These are phyloP conservation scores for Dinochytrium kinnereticum DNA, from an alignment of 371 early-diverging fungal genomes.

Conservation along the genomic window DNA sequence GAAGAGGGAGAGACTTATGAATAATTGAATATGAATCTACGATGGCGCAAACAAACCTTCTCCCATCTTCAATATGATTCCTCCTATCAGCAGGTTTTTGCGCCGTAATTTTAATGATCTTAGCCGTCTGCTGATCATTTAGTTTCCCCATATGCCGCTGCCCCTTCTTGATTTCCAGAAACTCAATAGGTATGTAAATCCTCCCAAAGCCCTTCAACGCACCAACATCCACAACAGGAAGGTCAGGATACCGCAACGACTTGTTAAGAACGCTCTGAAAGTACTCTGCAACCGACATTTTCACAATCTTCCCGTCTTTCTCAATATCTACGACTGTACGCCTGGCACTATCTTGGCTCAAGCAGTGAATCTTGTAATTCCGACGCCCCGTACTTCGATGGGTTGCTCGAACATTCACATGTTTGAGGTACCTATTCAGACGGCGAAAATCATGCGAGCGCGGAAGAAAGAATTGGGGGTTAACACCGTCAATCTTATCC, in stretches of 20 bases:
- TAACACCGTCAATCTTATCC: slow-evolving; percentile 12
- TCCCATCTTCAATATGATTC: slow-evolving; percentile 16
- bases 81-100: slow-evolving; percentile 15
- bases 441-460: slow-evolving; percentile 14
- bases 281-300: slow-evolving; percentile 29
- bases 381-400: slow-evolving; percentile 32
- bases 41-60: slow-evolving; percentile 11
- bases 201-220: neutral
- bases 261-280: slow-evolving; percentile 23
- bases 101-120: slow-evolving; percentile 31
- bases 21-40: too few species aligned
- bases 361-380: slow-evolving; percentile 32
- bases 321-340: slow-evolving; percentile 15
- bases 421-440: slow-evolving; percentile 28
- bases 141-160: slow-evolving; percentile 34
- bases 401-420: slow-evolving; percentile 26
- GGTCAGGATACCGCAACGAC: slow-evolving; percentile 32
- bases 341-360: slow-evolving; percentile 21
- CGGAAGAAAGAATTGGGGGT: neutral
- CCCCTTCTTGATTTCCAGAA: slow-evolving; percentile 29
- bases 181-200: slow-evolving; percentile 43
- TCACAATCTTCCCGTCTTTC: too few species aligned
- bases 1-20: too few species aligned
- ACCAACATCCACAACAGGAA: slow-evolving; percentile 30
- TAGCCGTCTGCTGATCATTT: slow-evolving; percentile 25